Conservation (phyloP, 1,284 basidiomycete genomes). For the Ustilago bromivora region DNA sequence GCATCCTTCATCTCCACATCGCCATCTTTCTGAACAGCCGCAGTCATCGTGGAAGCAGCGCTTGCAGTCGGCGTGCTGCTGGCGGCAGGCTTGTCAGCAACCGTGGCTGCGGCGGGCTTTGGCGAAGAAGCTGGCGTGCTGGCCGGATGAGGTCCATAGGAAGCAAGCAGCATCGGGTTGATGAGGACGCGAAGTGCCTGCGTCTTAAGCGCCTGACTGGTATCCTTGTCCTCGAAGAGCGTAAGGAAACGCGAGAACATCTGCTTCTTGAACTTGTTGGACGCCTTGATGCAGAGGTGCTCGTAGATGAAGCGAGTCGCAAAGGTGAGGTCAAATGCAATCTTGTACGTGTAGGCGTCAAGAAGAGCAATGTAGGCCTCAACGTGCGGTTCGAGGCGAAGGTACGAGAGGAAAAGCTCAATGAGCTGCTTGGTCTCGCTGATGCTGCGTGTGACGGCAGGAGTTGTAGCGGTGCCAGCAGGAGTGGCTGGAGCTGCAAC, state of each 20-base stretch:
- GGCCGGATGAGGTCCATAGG: conserved; percentile 72
- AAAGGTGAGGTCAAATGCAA: conserved; percentile 84
- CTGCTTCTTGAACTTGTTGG: conserved; percentile 80
- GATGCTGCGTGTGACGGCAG: conserved; percentile 49
- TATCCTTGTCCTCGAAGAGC: conserved; percentile 80
- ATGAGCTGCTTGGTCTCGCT: conserved; percentile 82
- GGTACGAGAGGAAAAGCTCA: conserved; percentile 70
- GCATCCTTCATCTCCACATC: conserved; percentile 66
- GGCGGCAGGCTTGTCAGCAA: conserved; percentile 13
- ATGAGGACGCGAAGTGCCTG: conserved; percentile 87
- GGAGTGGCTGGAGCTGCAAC: conserved; percentile 24
- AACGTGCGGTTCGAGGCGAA: conserved; percentile 79
- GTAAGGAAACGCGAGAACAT: conserved; percentile 86
- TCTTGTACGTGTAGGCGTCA: conserved; percentile 82
- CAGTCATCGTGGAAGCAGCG: background rate
- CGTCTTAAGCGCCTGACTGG: conserved; percentile 84
- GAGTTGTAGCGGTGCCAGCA: background rate
- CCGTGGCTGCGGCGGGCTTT: conserved; percentile 10
- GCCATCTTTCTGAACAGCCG: conserved; percentile 71
- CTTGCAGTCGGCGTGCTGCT: background rate
- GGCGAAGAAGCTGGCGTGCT: conserved; percentile 31
- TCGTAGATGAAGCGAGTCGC: conserved; percentile 89
- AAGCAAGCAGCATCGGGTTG: conserved; percentile 86
- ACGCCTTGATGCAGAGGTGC: conserved; percentile 78
- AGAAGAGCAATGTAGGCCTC: conserved; percentile 91